Percentiles rank a stretch among this genome's conserved stretches.
Conservation (phyloP, 805 yeast genomes). For the Candida sonorensis region DNA sequence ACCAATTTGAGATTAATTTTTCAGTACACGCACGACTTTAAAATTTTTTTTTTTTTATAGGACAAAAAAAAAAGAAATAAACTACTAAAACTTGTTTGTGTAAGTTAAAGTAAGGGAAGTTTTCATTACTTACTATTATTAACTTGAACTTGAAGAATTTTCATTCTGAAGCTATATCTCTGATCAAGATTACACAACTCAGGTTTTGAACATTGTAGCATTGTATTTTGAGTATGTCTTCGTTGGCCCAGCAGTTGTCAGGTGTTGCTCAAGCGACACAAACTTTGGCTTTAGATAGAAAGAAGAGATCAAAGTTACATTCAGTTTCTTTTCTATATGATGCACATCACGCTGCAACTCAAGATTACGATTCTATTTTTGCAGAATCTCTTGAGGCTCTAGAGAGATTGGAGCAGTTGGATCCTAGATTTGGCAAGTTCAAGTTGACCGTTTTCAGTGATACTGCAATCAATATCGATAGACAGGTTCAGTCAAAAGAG, state of each 20-base stretch:
- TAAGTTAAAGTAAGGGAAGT: no score
- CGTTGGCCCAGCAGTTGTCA: slow-evolving; percentile 78
- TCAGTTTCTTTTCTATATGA: slow-evolving; percentile 84
- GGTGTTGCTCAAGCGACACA: slow-evolving; percentile 57
- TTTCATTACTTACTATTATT: no score
- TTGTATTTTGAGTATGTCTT: no score
- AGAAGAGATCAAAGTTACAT: slow-evolving; percentile 78
- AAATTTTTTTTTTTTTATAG: no score
- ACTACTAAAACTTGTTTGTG: no score
- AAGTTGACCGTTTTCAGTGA: slow-evolving; percentile 73
- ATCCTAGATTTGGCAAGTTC: slow-evolving; percentile 68
- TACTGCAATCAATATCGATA: slow-evolving; percentile 70
- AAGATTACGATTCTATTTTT: slow-evolving; percentile 80
- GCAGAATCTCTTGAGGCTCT: slow-evolving; percentile 70
- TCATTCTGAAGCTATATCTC: no score
- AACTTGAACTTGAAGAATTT: no score
- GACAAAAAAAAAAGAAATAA: no score
- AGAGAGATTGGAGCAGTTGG: slow-evolving; percentile 62
- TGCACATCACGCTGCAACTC: slow-evolving; percentile 84
- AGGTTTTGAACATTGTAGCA: no score
- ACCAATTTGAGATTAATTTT: no score
- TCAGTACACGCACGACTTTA: no score
- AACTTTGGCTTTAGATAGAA: slow-evolving; percentile 78
- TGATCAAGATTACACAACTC: no score
- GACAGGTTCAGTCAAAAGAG: slow-evolving; percentile 75